Evolutionary conservation across 352 stramenopile species (phyloP).

Genomic region (Phytophthora ramorum): DNA sequence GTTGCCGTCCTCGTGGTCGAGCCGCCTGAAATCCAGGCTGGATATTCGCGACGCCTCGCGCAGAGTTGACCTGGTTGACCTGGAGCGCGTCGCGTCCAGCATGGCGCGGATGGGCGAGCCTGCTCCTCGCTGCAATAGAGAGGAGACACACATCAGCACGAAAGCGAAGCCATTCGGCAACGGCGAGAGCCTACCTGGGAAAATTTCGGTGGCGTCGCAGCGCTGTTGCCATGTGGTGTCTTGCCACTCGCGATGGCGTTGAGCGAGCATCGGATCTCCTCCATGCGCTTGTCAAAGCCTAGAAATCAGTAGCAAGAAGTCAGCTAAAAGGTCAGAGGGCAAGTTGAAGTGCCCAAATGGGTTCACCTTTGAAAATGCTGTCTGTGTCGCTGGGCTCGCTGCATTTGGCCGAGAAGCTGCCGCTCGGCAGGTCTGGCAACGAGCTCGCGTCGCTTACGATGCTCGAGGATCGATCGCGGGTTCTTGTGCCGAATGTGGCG

Average conservation of each 20-base stretch:
- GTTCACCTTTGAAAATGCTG: slow-evolving; percentile 41
- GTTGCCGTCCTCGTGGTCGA: not conserved
- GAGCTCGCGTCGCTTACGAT: slow-evolving; percentile 10
- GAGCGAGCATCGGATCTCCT: slow-evolving; percentile 71
- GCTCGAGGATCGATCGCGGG: not conserved
- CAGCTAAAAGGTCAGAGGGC: slow-evolving; percentile 6
- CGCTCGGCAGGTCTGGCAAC: not conserved
- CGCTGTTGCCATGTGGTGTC: not conserved
- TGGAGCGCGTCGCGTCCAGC: slow-evolving; percentile 17
- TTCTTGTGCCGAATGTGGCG: slow-evolving; percentile 3
- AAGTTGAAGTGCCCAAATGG: slow-evolving; percentile 20
- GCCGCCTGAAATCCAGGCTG: slow-evolving; percentile 1
- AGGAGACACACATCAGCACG: not conserved
- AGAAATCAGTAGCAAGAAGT: slow-evolving; percentile 12
- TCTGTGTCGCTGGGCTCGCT: slow-evolving; percentile 5
- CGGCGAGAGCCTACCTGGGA: slow-evolving; percentile 17
- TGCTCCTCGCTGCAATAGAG: slow-evolving; percentile 23
- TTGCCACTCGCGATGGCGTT: slow-evolving; percentile 55
- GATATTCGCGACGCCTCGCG: slow-evolving; percentile 27
- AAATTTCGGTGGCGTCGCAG: slow-evolving; percentile 21
- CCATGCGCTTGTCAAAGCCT: slow-evolving; percentile 81
- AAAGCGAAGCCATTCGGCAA: slow-evolving; percentile 14
- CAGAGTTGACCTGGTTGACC: slow-evolving; percentile 19
- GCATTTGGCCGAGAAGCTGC: not conserved
- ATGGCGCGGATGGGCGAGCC: slow-evolving; percentile 27